A percentile compares a stretch with the other conserved stretches of the same genome.
Evolutionary conservation across 345 rosid genomes (phyloP).

Genomic region (Eucalyptus cladocalyx): DNA sequence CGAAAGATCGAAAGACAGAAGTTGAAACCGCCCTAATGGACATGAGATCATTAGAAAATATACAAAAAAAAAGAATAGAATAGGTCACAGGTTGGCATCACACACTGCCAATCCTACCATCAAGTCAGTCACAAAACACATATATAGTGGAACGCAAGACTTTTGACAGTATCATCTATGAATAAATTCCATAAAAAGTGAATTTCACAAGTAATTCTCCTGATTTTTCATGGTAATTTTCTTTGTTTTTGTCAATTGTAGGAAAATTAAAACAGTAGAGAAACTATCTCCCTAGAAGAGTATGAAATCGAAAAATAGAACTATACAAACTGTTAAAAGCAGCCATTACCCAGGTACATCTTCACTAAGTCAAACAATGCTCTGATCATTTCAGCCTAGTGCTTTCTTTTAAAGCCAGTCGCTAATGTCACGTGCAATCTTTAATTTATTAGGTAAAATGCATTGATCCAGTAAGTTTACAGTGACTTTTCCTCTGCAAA

Average conservation of each 20-base stretch:
- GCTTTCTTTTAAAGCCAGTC: neutral
- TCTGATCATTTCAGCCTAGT: neutral
- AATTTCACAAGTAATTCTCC: neutral
- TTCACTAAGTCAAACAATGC: neutral
- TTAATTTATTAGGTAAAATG: neutral
- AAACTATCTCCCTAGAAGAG: neutral
- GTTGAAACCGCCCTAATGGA: neutral
- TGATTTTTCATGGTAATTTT: neutral
- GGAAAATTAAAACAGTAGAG: neutral
- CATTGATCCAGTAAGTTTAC: neutral
- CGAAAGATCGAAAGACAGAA: neutral
- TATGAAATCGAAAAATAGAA: neutral
- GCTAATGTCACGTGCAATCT: neutral
- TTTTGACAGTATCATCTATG: neutral
- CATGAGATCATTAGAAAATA: neutral
- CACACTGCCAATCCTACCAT: neutral
- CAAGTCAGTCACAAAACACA: neutral
- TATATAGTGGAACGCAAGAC: neutral
- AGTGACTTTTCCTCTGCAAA: neutral
- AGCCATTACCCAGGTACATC: neutral
- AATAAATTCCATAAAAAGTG: neutral
- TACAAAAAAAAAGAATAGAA: neutral
- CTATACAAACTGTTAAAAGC: neutral
- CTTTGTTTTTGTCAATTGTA: neutral
- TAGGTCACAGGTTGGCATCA: neutral